Percentiles rank a stretch among this genome's conserved stretches.
These are phyloP conservation scores for Marasmius tenuissimus DNA, from an alignment of 1,284 basidiomycete species.

Conservation along the genomic window DNA sequence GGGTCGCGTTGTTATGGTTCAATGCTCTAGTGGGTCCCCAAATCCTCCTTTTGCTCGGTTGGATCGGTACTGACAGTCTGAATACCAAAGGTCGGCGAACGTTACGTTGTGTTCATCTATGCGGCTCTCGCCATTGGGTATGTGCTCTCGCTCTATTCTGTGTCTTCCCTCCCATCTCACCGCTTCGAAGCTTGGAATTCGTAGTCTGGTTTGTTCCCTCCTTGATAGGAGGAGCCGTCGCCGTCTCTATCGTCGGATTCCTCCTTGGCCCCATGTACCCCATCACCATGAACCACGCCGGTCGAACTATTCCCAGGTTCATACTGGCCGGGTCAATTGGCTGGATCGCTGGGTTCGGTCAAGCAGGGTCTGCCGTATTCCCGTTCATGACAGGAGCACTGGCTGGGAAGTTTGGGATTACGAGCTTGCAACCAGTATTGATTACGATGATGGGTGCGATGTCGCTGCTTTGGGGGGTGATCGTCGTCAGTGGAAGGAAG, in stretches of 20 bases:
- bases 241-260: conserved; percentile 30
- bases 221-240: conserved; percentile 46
- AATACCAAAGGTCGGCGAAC: conserved; percentile 20
- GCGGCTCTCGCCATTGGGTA: conserved; percentile 21
- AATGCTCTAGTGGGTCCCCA: background rate
- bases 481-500: background rate
- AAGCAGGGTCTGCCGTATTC: conserved; percentile 19
- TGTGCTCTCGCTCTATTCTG: background rate
- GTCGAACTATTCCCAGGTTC: conserved; percentile 22
- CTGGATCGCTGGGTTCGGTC: conserved; percentile 29
- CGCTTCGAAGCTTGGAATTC: conserved; percentile 38
- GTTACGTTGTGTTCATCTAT: conserved; percentile 21
- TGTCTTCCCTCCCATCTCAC: background rate
- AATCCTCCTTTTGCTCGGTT: background rate
- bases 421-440: conserved; percentile 21
- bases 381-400: conserved; percentile 23
- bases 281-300: conserved; percentile 24
- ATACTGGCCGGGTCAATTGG: conserved; percentile 24
- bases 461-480: background rate
- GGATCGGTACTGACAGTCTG: background rate
- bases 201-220: conserved; percentile 51
- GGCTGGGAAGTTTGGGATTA: conserved; percentile 23
- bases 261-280: conserved; percentile 31
- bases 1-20: background rate
- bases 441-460: background rate